These are phyloP conservation scores for Moricandia moricandioides DNA, from an alignment of 345 rosid genomes.

Conservation along the genomic window DNA sequence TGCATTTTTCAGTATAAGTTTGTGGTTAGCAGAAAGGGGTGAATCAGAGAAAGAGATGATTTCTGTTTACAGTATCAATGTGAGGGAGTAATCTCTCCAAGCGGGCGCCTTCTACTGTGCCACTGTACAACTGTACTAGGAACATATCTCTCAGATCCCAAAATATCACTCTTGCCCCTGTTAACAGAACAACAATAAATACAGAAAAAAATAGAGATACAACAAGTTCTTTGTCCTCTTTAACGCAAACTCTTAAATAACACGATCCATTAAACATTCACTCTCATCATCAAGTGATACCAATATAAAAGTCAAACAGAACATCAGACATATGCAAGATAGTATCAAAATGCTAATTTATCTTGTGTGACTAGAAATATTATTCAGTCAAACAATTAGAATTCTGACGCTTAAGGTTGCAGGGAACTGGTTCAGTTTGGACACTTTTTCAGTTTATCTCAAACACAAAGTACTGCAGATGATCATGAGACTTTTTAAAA, in stretches of 20 bases:
- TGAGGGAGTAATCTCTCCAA: conserved; percentile 73
- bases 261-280: not conserved
- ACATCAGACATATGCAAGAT: not conserved
- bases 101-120: conserved; percentile 68
- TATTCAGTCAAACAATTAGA: not conserved
- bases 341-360: not conserved
- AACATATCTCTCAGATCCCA: conserved; percentile 88
- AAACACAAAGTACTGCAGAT: conserved; percentile 1
- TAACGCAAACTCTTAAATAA: not conserved
- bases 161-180: conserved; percentile 78
- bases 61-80: conserved; percentile 67
- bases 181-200: conserved; percentile 13
- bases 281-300: not conserved
- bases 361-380: not conserved
- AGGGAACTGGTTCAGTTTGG: not conserved
- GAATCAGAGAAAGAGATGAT: conserved; percentile 13
- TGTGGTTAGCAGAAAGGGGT: conserved; percentile 1
- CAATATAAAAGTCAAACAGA: not conserved
- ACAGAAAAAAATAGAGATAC: not conserved
- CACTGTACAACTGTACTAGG: conserved; percentile 66
- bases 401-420: not conserved
- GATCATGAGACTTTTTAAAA: conserved; percentile 14
- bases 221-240: not conserved
- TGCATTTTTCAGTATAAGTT: conserved; percentile 22
- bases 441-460: not conserved